Conservation (phyloP, 106 monocot species). For the Allium cepa region DNA sequence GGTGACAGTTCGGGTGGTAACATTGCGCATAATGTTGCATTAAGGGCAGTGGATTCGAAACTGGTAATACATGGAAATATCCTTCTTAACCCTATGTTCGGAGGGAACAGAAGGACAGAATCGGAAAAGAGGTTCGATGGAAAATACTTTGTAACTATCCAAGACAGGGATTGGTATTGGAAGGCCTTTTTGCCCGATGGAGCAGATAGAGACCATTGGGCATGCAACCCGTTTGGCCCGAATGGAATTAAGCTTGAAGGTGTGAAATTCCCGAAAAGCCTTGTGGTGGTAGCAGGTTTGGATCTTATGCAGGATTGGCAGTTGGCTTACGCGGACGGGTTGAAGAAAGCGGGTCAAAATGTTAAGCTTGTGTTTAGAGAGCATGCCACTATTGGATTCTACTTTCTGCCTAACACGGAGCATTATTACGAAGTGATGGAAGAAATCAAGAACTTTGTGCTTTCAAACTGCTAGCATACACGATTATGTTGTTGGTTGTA, state of each 20-base stretch:
- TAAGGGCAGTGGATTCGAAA: conserved; percentile 41
- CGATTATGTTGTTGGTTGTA: too few species aligned
- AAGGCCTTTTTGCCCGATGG: conserved; percentile 87
- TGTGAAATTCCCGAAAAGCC: conserved; percentile 59
- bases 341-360: conserved; percentile 51
- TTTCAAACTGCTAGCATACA: conserved; percentile 32
- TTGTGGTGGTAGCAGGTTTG: conserved; percentile 74
- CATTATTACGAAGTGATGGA: conserved; percentile 88
- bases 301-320: conserved; percentile 75
- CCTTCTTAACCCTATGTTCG: conserved; percentile 90
- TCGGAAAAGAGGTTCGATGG: conserved; percentile 72
- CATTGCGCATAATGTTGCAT: conserved; percentile 85
- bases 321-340: conserved; percentile 60
- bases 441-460: conserved; percentile 73
- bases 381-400: conserved; percentile 87
- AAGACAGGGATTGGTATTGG: conserved; percentile 96
- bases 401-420: conserved; percentile 83
- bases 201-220: conserved; percentile 75
- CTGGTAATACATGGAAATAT: conserved; percentile 61
- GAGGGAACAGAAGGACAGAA: conserved; percentile 52
- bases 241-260: conserved; percentile 36
- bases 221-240: conserved; percentile 87
- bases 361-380: conserved; percentile 61
- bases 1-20: conserved; percentile 95
- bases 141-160: conserved; percentile 83